Evolutionary conservation across 108 stramenopile genomes (phyloP).

Genomic region (Chaetoceros tenuissimus): DNA sequence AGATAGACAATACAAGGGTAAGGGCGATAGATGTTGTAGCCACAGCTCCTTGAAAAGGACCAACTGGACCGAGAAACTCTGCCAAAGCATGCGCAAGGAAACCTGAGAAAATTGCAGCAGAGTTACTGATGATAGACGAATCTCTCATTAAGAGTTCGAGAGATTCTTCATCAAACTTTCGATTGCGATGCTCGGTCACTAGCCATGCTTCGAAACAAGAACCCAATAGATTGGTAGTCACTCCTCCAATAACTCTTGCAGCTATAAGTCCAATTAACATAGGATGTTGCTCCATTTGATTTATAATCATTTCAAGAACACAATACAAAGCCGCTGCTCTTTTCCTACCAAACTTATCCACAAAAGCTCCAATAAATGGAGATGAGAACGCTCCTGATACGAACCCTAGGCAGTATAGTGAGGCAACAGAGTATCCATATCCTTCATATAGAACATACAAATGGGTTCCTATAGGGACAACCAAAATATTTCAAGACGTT

Average conservation of each 20-base stretch:
- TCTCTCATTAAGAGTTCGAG: slow-evolving; percentile 61
- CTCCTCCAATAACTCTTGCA: slow-evolving; percentile 68
- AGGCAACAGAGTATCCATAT: slow-evolving; percentile 53
- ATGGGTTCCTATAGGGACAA: slow-evolving; percentile 33
- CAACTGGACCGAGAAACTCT: slow-evolving; percentile 52
- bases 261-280: slow-evolving; percentile 43
- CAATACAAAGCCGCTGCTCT: slow-evolving; percentile 68
- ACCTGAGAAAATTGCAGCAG: slow-evolving; percentile 75
- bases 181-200: slow-evolving; percentile 58
- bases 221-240: slow-evolving; percentile 61
- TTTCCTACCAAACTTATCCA: slow-evolving; percentile 68
- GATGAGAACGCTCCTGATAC: slow-evolving; percentile 43
- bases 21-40: slow-evolving; percentile 55
- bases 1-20: slow-evolving; percentile 35
- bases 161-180: slow-evolving; percentile 52
- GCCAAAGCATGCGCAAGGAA: slow-evolving; percentile 55
- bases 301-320: slow-evolving; percentile 58
- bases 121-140: slow-evolving; percentile 61
- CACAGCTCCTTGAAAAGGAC: slow-evolving; percentile 79
- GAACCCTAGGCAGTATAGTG: slow-evolving; percentile 50
- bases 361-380: slow-evolving; percentile 69
- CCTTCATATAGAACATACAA: slow-evolving; percentile 58
- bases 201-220: slow-evolving; percentile 80
- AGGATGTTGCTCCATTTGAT: slow-evolving; percentile 56
- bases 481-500: background rate